Base-by-base conservation (phyloP, 352 stramenopile genomes). In the Globisporangium splendens region DNA sequence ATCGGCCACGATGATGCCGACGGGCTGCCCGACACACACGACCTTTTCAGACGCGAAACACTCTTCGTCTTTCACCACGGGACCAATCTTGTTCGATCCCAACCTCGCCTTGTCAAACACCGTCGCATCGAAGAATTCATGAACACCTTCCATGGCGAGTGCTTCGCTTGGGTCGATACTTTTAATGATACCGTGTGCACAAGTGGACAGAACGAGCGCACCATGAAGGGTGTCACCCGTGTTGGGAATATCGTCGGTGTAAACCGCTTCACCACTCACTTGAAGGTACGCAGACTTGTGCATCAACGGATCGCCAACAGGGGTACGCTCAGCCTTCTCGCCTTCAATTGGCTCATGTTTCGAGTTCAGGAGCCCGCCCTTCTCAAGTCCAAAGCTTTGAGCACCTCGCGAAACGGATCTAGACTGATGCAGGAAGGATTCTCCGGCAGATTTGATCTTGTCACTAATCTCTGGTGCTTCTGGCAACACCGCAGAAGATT, bases 201-300 rank as follows among this genome's bases (percentile, higher is more conserved):
- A 76, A 0, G 81, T 93, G 14, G 93, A 95, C 5, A 98, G 61
- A 38, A 99, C 90, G n/a, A 99, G 82, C 5, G 80, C 86, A 8
- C 75, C 95, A 44, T 98, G 92, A 1, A 99, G 75, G 35, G 91
- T 91, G 59, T 89, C 83, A 8, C 72, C 41, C 7, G 89, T 91
- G 21, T 87, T 84, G 12, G 83, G 88, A 42, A 98, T 96, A 62
- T 99, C 96, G 61, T 98, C 96, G 0, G 79, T 88, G 75, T 99
- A 99, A n/a, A 88, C 49, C 0, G 96, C 96, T 65, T 98, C 96
- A 7, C 96, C 96, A 0, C 92, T 97, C 35, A 97, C 96, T 70
- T 99, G 95, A 20, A 97, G 49, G 50, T 97, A 89, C 13, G 87
- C 83, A 8, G 91, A 98, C 48, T 95, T 94, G 73, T 99, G 95